These are phyloP conservation scores for Syncephalastrum sp. DNA, from an alignment of 371 early-diverging fungal genomes.

Conservation along the genomic window DNA sequence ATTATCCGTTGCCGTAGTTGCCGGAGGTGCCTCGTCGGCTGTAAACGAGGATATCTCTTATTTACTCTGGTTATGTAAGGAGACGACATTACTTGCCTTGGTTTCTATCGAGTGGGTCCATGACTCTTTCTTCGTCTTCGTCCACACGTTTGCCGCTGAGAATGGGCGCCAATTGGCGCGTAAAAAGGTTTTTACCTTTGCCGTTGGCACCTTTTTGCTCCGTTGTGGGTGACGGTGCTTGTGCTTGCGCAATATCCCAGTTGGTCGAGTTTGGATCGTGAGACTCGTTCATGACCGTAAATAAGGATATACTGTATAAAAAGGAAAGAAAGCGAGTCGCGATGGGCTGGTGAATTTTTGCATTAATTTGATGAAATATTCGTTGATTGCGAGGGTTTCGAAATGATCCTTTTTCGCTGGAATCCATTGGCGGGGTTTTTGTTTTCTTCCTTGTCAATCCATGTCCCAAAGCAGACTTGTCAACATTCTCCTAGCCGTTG, in stretches of 20 bases:
- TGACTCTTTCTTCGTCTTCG: background rate
- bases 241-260: slow-evolving; percentile 1
- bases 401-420: slow-evolving; percentile 2
- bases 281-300: background rate
- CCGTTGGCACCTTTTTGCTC: background rate
- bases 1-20: too few species aligned
- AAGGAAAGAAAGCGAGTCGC: background rate
- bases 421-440: slow-evolving; percentile 1
- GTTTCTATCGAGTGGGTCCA: too few species aligned
- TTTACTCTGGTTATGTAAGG: too few species aligned
- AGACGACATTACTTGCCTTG: too few species aligned
- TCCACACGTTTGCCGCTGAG: slow-evolving; percentile 15
- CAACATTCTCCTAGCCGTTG: slow-evolving; percentile 32
- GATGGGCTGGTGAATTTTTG: background rate
- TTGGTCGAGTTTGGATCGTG: background rate
- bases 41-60: too few species aligned
- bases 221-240: background rate
- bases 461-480: slow-evolving; percentile 18
- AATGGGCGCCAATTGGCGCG: slow-evolving; percentile 20
- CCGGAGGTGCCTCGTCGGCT: too few species aligned
- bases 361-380: background rate
- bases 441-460: slow-evolving; percentile 4
- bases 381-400: background rate
- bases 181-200: slow-evolving; percentile 1
- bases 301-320: background rate